Base-by-base conservation (phyloP, 768 basidiomycete genomes). In the Boletus coccyginus region DNA sequence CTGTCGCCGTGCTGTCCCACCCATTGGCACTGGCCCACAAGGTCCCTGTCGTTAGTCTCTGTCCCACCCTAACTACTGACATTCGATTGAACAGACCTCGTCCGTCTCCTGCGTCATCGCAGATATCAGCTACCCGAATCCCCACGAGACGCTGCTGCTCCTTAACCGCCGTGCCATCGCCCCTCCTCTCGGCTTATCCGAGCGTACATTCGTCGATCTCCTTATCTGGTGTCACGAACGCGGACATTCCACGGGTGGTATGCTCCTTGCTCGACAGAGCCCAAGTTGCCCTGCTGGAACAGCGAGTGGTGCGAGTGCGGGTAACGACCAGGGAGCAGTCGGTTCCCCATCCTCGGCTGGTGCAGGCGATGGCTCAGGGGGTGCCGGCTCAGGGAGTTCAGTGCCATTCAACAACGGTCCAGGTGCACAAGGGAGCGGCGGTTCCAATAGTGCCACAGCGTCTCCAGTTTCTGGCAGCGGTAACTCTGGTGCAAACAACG, bases 211-310 rank as follows among this genome's bases (percentile, higher is more conserved):
- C 24, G 50, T 50, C 31, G 67, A 70, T 33, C 67, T 69, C 45
- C 70, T 70, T 52, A 9, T 60, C 24, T 71, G 70, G 68, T 69
- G 70, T 19, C 61, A 65, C 32, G 51, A 70, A 38, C 19, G 58
- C 19, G 53, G 53, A 0, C 61, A 59, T 21, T 47, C 62, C 3
- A 51, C 47, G 13, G 17, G 50, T 12, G 49, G 62, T 29, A 24
- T 35, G 2, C 62, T 71, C 16, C 65, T 63, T n/a, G 53, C 68
- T 55, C 67, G 68, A 35, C 67, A 69, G 33, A 55, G 49, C 9
- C 36, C 67, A 7, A 55, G 16, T 13, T 71, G 66, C 33, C 38
- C 66, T 29, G 41, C 53, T 2, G 52, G 19, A 16, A 35, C 38
- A 3, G 46, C 29, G 17, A 17, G 31, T 21, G 36, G 46, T 31